These are phyloP conservation scores for Ogataea paradorogensis DNA, from an alignment of 805 yeast genomes.

Conservation along the genomic window DNA sequence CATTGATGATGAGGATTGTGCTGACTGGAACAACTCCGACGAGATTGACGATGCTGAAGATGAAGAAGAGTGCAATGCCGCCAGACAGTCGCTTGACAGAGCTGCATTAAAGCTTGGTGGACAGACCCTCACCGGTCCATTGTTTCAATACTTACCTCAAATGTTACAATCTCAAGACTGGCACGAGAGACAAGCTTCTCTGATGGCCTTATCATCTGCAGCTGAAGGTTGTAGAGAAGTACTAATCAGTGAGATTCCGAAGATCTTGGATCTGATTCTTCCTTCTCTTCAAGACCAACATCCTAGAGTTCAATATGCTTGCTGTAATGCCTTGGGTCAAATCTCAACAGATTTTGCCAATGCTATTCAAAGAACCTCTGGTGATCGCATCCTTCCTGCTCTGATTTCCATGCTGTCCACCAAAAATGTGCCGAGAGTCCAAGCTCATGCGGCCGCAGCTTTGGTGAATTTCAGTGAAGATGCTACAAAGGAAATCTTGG, in stretches of 20 bases:
- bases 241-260: conserved; percentile 75
- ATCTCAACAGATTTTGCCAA: conserved; percentile 96
- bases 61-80: conserved; percentile 89
- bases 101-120: conserved; percentile 83
- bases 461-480: conserved; percentile 92
- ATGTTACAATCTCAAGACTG: conserved; percentile 76
- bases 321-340: conserved; percentile 96
- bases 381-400: conserved; percentile 79
- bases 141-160: conserved; percentile 81
- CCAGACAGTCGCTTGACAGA: conserved; percentile 92
- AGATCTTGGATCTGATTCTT: conserved; percentile 76
- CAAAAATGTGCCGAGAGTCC: conserved; percentile 83
- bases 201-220: conserved; percentile 94
- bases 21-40: conserved; percentile 81
- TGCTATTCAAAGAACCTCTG: conserved; percentile 76
- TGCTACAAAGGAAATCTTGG: conserved; percentile 80
- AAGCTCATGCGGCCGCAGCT: conserved; percentile 98
- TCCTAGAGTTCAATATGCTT: conserved; percentile 94
- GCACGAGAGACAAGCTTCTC: conserved; percentile 95
- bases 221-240: conserved; percentile 97
- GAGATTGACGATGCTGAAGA: conserved; percentile 73
- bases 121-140: conserved; percentile 74
- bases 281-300: conserved; percentile 86
- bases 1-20: conserved; percentile 68
- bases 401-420: conserved; percentile 75